Conservation (phyloP, 306 rosid species). For the Acacia acuminata region DNA sequence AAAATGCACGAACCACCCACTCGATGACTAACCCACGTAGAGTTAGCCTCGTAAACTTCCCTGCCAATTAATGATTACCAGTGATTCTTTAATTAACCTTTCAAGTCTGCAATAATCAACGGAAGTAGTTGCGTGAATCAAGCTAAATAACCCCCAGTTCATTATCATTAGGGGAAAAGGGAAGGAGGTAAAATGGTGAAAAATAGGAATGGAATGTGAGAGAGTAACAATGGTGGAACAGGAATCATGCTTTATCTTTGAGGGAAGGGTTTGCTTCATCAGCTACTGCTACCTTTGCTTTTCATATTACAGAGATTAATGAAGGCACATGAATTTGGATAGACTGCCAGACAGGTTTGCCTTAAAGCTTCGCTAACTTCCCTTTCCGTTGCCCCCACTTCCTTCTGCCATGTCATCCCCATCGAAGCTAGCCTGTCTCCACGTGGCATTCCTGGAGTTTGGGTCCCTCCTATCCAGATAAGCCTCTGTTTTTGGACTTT, state of each 20-base stretch:
- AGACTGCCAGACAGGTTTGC: slow-evolving; percentile 56
- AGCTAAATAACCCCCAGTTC: neutral
- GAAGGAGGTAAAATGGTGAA: neutral
- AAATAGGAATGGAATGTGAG: neutral
- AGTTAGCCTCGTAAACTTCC: neutral
- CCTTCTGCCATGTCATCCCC: slow-evolving; percentile 50
- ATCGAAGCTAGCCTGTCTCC: slow-evolving; percentile 33
- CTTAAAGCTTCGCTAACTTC: slow-evolving; percentile 51
- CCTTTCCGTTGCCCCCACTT: slow-evolving; percentile 29
- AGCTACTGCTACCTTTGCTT: slow-evolving; percentile 7
- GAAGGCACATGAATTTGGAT: slow-evolving; percentile 80
- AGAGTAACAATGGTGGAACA: slow-evolving; percentile 4
- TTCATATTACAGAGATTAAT: slow-evolving; percentile 39
- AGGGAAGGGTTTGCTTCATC: slow-evolving; percentile 21
- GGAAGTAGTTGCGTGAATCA: slow-evolving; percentile 3
- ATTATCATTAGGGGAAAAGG: neutral
- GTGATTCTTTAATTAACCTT: slow-evolving; percentile 6
- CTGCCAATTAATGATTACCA: neutral
- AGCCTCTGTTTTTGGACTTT: slow-evolving; percentile 30
- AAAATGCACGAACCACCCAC: neutral
- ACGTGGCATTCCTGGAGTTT: slow-evolving; percentile 40
- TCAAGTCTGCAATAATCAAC: neutral
- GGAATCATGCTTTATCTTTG: slow-evolving; percentile 34
- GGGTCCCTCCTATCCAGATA: slow-evolving; percentile 43
- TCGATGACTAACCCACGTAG: neutral